A percentile compares a stretch with the other conserved stretches of the same genome.
phyloP scores from a whole-genome alignment of 1,139 yeast species.

The Sugiyamaella pinicola region DNA sequence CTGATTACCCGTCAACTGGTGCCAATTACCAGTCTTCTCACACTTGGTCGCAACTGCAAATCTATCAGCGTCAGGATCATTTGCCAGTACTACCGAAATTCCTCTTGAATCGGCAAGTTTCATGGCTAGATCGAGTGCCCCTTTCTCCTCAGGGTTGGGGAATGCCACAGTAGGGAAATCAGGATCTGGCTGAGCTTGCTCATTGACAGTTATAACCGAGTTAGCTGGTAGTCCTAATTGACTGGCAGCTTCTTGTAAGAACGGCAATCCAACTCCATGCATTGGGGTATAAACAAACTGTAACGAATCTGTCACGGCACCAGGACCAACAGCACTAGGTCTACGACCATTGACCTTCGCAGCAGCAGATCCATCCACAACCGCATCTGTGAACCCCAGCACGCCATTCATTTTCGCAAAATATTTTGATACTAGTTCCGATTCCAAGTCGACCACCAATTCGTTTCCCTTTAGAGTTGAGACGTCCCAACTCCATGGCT shows the following conservation, averaged over 20 bases:
- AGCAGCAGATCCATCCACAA: background rate
- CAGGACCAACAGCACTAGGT: constrained; percentile 7
- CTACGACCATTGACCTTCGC: background rate
- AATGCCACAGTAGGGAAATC: constrained; percentile 80
- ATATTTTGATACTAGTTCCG: constrained; percentile 29
- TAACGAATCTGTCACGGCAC: constrained; percentile 34
- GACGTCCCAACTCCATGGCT: constrained; percentile 54
- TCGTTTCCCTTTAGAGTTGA: constrained; percentile 14
- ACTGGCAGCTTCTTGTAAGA: constrained; percentile 37
- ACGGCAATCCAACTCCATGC: constrained; percentile 82
- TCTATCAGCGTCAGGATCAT: constrained; percentile 96
- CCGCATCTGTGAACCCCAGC: background rate
- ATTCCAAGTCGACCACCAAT: constrained; percentile 20
- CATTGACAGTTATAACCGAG: constrained; percentile 51
- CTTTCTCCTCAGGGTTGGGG: constrained; percentile 96
- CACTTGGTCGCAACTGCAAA: constrained; percentile 66
- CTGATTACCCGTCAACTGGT: constrained; percentile 87
- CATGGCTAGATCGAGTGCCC: constrained; percentile 79
- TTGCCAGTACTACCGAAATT: constrained; percentile 69
- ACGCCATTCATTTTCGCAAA: constrained; percentile 26
- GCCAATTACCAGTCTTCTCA: constrained; percentile 54
- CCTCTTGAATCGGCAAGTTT: constrained; percentile 50
- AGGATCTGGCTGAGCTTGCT: constrained; percentile 80
- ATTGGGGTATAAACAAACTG: constrained; percentile 84
- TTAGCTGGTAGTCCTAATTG: constrained; percentile 39